These are phyloP conservation scores for Psilocybe cubensis DNA, from an alignment of 768 basidiomycete genomes.

Conservation along the genomic window DNA sequence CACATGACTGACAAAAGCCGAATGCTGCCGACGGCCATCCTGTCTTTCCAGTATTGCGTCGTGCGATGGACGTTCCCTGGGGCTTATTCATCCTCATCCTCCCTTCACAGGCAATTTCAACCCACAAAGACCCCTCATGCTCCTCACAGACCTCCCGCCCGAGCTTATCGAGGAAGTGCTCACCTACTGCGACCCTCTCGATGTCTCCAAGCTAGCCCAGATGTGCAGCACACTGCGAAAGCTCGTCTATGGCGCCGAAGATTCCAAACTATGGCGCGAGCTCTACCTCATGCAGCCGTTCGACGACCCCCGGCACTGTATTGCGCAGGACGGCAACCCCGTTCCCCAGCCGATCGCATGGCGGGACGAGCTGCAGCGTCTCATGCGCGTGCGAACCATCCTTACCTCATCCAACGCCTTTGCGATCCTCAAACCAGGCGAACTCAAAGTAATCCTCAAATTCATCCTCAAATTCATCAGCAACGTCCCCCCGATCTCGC, in stretches of 20 bases:
- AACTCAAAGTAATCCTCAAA: slow-evolving; percentile 43
- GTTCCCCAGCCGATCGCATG: slow-evolving; percentile 46
- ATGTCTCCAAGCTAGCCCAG: slow-evolving; percentile 57
- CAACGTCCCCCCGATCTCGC: slow-evolving; percentile 40
- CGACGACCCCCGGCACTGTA: slow-evolving; percentile 64
- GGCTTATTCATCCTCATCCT: background rate
- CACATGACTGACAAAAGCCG: background rate
- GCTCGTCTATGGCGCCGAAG: slow-evolving; percentile 48
- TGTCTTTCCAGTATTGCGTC: too few relatives aligned
- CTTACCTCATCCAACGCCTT: slow-evolving; percentile 30
- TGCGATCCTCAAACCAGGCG: slow-evolving; percentile 40
- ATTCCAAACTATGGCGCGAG: slow-evolving; percentile 61
- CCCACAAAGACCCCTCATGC: background rate
- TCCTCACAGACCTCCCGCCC: background rate
- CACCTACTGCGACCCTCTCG: slow-evolving; percentile 27
- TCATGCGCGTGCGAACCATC: slow-evolving; percentile 59
- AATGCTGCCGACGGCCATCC: too few relatives aligned
- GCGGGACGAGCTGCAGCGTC: slow-evolving; percentile 54
- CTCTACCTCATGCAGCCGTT: slow-evolving; percentile 66
- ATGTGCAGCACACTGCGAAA: slow-evolving; percentile 43
- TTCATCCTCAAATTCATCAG: slow-evolving; percentile 56
- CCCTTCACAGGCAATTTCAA: background rate
- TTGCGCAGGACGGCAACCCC: slow-evolving; percentile 37
- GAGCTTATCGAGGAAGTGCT: background rate
- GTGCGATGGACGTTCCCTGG: background rate